These are phyloP conservation scores for Backusella tarrabulga DNA, from an alignment of 192 early-diverging fungal genomes.

Conservation along the genomic window DNA sequence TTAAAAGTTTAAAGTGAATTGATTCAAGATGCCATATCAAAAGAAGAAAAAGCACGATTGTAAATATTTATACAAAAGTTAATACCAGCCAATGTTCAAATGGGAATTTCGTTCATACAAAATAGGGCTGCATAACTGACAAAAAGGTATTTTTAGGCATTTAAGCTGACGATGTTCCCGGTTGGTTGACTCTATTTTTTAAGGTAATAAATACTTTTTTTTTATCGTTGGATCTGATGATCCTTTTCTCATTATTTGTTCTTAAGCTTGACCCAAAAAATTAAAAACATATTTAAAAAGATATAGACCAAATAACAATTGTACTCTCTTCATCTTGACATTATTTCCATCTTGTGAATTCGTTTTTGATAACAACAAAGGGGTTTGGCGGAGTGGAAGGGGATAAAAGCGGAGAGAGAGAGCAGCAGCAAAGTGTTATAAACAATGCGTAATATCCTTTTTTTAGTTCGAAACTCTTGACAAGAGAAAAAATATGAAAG, in stretches of 20 bases:
- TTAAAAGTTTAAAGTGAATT: not conserved
- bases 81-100: not conserved
- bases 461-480: not conserved
- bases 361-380: not conserved
- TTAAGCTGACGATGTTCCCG: not conserved
- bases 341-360: not conserved
- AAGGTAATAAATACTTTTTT: not conserved
- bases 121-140: not conserved
- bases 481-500: not conserved
- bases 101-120: not conserved
- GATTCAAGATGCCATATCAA: not conserved
- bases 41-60: too few relatives aligned
- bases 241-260: not conserved
- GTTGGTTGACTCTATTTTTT: not conserved
- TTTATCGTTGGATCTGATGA: not conserved
- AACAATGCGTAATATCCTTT: not conserved
- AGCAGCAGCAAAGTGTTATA: not conserved
- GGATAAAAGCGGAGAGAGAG: too few relatives aligned
- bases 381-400: not conserved
- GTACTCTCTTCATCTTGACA: not conserved
- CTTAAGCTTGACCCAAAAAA: not conserved
- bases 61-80: not conserved
- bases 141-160: not conserved
- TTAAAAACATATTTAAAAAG: too few relatives aligned
- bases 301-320: too few relatives aligned